These are phyloP conservation scores for Antitrichia curtipendula DNA, from an alignment of 225 moss, liverwort and hornwort genomes.

Conservation along the genomic window DNA sequence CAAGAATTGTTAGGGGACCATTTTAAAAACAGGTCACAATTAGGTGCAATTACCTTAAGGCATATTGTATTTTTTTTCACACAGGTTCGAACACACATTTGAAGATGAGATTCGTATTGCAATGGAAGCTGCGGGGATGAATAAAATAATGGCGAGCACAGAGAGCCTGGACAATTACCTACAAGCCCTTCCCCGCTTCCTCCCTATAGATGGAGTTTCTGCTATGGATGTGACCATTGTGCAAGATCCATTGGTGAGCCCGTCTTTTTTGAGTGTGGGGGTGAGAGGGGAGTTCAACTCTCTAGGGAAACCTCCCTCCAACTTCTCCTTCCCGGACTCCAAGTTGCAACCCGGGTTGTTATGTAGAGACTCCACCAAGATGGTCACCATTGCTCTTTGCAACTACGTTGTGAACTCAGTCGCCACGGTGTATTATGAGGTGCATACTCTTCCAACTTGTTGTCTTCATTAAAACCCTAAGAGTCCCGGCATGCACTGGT, in stretches of 20 bases:
- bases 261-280: slow-evolving; percentile 55
- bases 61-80: neutral
- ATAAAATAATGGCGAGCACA: slow-evolving; percentile 6
- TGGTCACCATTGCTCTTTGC: slow-evolving; percentile 65
- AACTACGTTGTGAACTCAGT: slow-evolving; percentile 73
- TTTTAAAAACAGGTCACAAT: neutral
- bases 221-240: slow-evolving; percentile 69
- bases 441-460: neutral
- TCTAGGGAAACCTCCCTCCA: neutral
- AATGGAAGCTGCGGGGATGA: slow-evolving; percentile 30
- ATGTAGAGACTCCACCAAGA: slow-evolving; percentile 57
- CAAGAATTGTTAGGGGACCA: neutral
- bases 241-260: slow-evolving; percentile 49
- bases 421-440: slow-evolving; percentile 61
- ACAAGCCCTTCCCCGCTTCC: slow-evolving; percentile 38
- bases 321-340: slow-evolving; percentile 19
- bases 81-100: slow-evolving; percentile 54
- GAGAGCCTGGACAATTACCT: slow-evolving; percentile 38
- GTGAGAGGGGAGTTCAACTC: slow-evolving; percentile 53
- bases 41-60: neutral
- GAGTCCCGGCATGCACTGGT: rapidly evolving
- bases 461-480: neutral
- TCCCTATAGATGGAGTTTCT: slow-evolving; percentile 52
- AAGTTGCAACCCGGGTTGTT: slow-evolving; percentile 28
- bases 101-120: slow-evolving; percentile 45